Percentiles rank a stretch among this genome's conserved stretches.
Evolutionary conservation across 371 early-diverging fungal species (phyloP).

Genomic region (Actinomortierella ambigua): DNA sequence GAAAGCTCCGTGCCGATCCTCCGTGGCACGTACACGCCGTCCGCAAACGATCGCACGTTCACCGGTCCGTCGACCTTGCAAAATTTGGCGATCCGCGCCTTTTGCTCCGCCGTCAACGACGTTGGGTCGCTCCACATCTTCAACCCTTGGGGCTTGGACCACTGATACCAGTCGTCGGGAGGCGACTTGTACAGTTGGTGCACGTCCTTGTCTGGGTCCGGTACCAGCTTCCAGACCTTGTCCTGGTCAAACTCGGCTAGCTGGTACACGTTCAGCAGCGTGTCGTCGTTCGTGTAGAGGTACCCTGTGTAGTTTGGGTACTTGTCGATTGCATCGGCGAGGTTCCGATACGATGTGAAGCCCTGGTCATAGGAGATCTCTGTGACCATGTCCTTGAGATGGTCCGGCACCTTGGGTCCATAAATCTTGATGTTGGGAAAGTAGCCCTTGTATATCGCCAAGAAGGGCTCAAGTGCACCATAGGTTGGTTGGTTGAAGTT

Average conservation of each 20-base stretch:
- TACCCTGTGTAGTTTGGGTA: slow-evolving; percentile 14
- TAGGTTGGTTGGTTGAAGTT: slow-evolving; percentile 7
- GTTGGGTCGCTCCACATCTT: slow-evolving; percentile 11
- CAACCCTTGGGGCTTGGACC: neutral
- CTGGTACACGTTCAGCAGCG: slow-evolving; percentile 9
- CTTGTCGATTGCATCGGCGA: slow-evolving; percentile 5
- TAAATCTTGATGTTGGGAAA: slow-evolving; percentile 4
- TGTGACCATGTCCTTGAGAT: neutral
- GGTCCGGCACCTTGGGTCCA: slow-evolving; percentile 1
- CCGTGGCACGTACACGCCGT: slow-evolving; percentile 7
- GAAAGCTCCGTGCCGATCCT: slow-evolving; percentile 6
- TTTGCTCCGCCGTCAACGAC: slow-evolving; percentile 5
- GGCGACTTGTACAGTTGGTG: slow-evolving; percentile 5
- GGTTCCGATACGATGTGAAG: neutral
- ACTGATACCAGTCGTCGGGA: neutral
- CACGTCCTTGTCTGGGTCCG: neutral
- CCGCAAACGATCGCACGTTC: slow-evolving; percentile 1
- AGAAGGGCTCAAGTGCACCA: slow-evolving; percentile 4
- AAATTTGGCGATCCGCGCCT: slow-evolving; percentile 4
- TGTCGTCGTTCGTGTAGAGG: slow-evolving; percentile 12
- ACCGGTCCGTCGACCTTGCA: slow-evolving; percentile 8
- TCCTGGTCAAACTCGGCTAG: slow-evolving; percentile 8
- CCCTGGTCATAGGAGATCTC: neutral
- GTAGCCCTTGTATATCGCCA: slow-evolving; percentile 3
- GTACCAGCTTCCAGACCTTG: slow-evolving; percentile 12